Evolutionary conservation across 2,329 filamentous ascomycete species (phyloP), one percentile per base, ranked within the genome.

Genomic region (Alternaria ventricosa): DNA sequence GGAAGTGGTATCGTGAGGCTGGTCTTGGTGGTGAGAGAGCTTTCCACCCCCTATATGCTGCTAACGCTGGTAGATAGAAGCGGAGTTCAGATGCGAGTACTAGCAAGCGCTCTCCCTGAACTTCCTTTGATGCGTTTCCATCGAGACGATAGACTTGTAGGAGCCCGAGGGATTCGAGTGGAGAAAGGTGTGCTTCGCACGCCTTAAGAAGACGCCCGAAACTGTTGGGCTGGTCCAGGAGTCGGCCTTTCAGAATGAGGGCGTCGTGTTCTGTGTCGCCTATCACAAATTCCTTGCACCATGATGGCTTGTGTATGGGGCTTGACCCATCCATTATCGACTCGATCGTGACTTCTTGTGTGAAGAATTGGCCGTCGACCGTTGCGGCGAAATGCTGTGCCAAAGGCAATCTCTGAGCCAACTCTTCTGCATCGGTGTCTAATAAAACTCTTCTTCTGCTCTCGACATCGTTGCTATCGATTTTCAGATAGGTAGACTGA

Each of bases 211-310:
- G 60, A 2, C 45, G 51, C 11, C 57, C 23, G 5, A 74, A 55
- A 5, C 65, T 54, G 12, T 65, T 44, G 6, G 74, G 72, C 3
- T 67, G 59, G 11, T 76, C 70, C 1, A 85, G 73, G 9, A 82
- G 68, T n/a, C 73, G 64, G 6, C 55, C 58, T 63, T 75, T 76
- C 5, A 76, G 57, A 11, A 75, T 49, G 3, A 73, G 73, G 5
- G 69, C 74, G 74, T 86, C 84, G 63, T 83, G 80, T 53, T 80
- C 75, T 44, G 81, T 81, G 69, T 85, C 81, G 6, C 84, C 85
- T 25, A 85, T 77, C 6, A 85, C 75, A 23, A 86, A 68, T 28
- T 80, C 78, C 45, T 79, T 75, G 57, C 82, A 85, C 84, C 84
- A 86, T 3, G 66, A 58, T 41, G 77, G 81, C 6, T 81, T 84